Conservation (phyloP, 257 asterid species). For the Leonotis leonurus region DNA sequence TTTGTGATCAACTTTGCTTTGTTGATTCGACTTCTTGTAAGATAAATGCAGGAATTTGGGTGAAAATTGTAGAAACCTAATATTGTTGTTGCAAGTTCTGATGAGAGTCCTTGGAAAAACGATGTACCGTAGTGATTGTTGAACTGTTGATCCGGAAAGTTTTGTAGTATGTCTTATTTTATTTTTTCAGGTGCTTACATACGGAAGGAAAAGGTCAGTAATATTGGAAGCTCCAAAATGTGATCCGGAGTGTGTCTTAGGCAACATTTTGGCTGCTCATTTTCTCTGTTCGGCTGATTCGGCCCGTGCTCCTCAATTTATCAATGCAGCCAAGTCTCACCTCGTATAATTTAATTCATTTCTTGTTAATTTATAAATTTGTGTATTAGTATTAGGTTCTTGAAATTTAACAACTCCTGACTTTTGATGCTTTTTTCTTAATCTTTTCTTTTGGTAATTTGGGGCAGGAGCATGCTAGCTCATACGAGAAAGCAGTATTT, state of each 20-base stretch:
- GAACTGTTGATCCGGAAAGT: not conserved
- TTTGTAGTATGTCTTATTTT: not conserved
- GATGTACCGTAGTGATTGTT: constrained; percentile 1
- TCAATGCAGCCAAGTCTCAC: constrained; percentile 59
- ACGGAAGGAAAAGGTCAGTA: constrained; percentile 39
- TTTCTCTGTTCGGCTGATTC: constrained; percentile 47
- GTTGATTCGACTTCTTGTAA: constrained; percentile 6
- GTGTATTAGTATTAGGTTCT: not conserved
- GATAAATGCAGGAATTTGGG: not conserved
- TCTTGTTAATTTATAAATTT: not conserved
- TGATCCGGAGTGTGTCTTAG: constrained; percentile 83
- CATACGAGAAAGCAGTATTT: constrained; percentile 69
- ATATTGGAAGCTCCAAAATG: constrained; percentile 71
- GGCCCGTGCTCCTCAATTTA: constrained; percentile 37
- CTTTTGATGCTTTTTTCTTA: not conserved
- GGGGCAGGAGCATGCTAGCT: constrained; percentile 57
- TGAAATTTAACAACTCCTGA: not conserved
- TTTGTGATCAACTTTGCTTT: too few relatives aligned
- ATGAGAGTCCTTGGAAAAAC: constrained; percentile 3
- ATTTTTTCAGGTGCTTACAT: not conserved
- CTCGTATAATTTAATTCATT: constrained; percentile 49
- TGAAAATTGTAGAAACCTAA: not conserved
- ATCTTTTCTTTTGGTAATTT: constrained; percentile 14
- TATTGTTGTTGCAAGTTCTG: not conserved
- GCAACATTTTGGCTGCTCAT: constrained; percentile 79